Base-by-base conservation (phyloP, 2,329 filamentous ascomycete species). In the Penicillium sp. region DNA sequence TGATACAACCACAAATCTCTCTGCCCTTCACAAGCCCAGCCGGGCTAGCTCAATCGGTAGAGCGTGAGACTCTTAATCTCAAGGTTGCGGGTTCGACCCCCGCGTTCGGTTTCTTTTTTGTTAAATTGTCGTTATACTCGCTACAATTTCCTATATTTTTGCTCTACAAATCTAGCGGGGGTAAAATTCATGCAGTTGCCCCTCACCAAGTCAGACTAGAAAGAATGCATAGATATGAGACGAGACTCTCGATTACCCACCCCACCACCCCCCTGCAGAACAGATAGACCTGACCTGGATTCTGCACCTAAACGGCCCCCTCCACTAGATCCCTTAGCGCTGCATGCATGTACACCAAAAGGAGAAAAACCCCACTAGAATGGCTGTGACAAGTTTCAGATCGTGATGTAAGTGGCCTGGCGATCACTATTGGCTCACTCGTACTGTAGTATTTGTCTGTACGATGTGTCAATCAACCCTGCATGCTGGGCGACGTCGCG, bases 21-120 rank as follows among this genome's bases (percentile, higher is more conserved):
- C 0, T 1, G 6, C 49, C 10, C 27, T 43, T 37, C 55, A 51
- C 49, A 10, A 62, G 55, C 49, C 49, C 55, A 46, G 77, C 77
- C 72, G 71, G 76, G 76, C 74, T 79, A 79, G 77, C 77, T 79
- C 77, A 80, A 79, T 79, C 76, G 78, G 71, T 76, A 79, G 74
- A 76, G 74, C 74, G 73, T 80, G 78, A 78, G 78, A 76, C 76
- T 80, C 75, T 79, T 80, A 78, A 74, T 72, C 74, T 71, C 71
- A 73, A 73, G 69, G 70, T 65, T 73, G 69, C 67, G 73, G 71
- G 73, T 75, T 75, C 73, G 69, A 76, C 67, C 73, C 73, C 72
- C 73, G 70, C 72, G 72, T 76, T 74, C 65, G 73, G 73, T 35
- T 42, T 44, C 21, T 52, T 47, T 39, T 39, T 51, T 27, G 14